A percentile compares a stretch with the other conserved stretches of the same genome.
Evolutionary conservation across 2,329 filamentous ascomycete genomes (phyloP).

Genomic region (Phyllosticta citriasiana): DNA sequence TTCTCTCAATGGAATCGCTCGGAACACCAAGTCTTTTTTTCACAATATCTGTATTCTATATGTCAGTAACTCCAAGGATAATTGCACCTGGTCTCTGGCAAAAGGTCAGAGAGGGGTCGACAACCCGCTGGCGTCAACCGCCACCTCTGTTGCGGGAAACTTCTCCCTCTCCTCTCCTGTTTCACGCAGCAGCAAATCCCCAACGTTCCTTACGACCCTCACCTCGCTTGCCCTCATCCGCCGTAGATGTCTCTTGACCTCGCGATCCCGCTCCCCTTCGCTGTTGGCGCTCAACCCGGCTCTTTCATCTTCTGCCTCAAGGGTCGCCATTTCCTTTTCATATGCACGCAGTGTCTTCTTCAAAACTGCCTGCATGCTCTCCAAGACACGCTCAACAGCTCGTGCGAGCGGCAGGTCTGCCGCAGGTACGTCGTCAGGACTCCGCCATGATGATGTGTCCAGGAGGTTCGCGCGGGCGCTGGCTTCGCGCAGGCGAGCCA

Average conservation of each 20-base stretch:
- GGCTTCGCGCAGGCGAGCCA: slow-evolving; percentile 79
- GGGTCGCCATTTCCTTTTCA: slow-evolving; percentile 48
- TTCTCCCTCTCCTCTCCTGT: slow-evolving; percentile 49
- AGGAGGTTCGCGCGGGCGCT: slow-evolving; percentile 47
- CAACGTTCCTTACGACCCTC: slow-evolving; percentile 65
- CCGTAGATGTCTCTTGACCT: slow-evolving; percentile 46
- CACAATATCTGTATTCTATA: background rate
- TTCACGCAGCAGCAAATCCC: slow-evolving; percentile 60
- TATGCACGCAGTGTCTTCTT: slow-evolving; percentile 57
- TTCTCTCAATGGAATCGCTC: background rate
- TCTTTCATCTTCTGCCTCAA: slow-evolving; percentile 35
- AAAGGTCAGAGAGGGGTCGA: background rate
- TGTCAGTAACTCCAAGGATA: background rate
- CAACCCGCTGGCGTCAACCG: slow-evolving; percentile 8
- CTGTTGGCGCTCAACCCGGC: slow-evolving; percentile 32
- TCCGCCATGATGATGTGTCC: slow-evolving; percentile 59
- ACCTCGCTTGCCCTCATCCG: slow-evolving; percentile 83
- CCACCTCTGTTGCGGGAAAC: slow-evolving; percentile 45
- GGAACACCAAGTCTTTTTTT: background rate
- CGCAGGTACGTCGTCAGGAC: slow-evolving; percentile 58
- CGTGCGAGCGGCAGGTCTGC: slow-evolving; percentile 70
- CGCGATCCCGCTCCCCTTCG: slow-evolving; percentile 43
- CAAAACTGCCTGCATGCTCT: slow-evolving; percentile 84
- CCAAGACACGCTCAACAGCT: slow-evolving; percentile 77
- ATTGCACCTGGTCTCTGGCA: background rate